phyloP scores from a whole-genome alignment of 768 basidiomycete species.

The Russula griseocarnosa region DNA sequence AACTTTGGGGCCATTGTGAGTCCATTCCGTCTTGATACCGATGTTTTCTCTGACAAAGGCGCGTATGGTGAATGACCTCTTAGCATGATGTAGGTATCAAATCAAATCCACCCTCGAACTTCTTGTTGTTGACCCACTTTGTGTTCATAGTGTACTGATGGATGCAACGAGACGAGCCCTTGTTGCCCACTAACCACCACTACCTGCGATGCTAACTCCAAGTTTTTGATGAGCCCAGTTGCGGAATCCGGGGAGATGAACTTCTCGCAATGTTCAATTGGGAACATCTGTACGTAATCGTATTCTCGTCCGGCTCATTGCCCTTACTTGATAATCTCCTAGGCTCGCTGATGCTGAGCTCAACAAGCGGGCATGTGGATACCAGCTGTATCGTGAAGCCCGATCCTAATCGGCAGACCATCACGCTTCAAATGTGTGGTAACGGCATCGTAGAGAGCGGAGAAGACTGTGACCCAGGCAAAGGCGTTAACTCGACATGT shows the following conservation, averaged over 20 bases:
- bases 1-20: slow-evolving; percentile 87
- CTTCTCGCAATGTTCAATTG: slow-evolving; percentile 77
- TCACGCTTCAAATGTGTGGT: slow-evolving; percentile 71
- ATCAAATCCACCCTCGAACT: slow-evolving; percentile 1
- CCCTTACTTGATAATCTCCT: not conserved
- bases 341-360: slow-evolving; percentile 64
- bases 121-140: slow-evolving; percentile 10
- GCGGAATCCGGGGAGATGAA: slow-evolving; percentile 55
- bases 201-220: slow-evolving; percentile 58
- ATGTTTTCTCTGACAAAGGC: slow-evolving; percentile 20
- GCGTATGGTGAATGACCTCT: slow-evolving; percentile 21
- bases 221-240: slow-evolving; percentile 85
- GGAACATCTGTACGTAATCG: slow-evolving; percentile 69
- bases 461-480: slow-evolving; percentile 85
- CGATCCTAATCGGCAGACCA: slow-evolving; percentile 48
- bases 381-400: slow-evolving; percentile 56
- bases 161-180: slow-evolving; percentile 45
- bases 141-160: slow-evolving; percentile 52
- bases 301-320: slow-evolving; percentile 11
- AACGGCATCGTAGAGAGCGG: slow-evolving; percentile 80
- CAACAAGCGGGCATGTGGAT: slow-evolving; percentile 44
- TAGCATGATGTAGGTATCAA: slow-evolving; percentile 53
- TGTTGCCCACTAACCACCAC: slow-evolving; percentile 69
- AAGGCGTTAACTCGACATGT: slow-evolving; percentile 55
- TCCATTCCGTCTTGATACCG: slow-evolving; percentile 28